These are phyloP conservation scores for Leccinum sublutescens DNA, from an alignment of 768 basidiomycete genomes.

Conservation along the genomic window DNA sequence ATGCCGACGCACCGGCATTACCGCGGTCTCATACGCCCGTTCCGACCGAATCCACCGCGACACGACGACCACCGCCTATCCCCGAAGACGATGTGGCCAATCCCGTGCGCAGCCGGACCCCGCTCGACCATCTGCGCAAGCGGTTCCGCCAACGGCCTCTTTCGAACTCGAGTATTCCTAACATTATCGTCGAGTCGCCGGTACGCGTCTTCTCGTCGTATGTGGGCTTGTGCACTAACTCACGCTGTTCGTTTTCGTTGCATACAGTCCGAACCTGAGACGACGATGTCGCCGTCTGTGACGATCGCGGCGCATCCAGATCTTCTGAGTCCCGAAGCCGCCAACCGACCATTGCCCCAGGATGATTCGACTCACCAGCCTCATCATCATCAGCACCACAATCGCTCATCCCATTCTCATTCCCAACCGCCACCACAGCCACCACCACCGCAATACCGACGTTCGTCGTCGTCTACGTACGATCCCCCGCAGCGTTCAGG, in stretches of 20 bases:
- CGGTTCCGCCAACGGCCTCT: constrained; percentile 30
- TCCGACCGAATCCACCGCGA: constrained; percentile 7
- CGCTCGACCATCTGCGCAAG: constrained; percentile 25
- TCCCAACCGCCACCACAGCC: background rate
- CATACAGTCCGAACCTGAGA: constrained; percentile 40
- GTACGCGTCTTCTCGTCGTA: constrained; percentile 28
- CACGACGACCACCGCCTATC: background rate
- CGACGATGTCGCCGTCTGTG: constrained; percentile 31
- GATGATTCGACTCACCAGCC: constrained; percentile 10
- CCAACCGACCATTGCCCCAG: constrained; percentile 28
- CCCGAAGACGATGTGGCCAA: constrained; percentile 7
- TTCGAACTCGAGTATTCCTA: constrained; percentile 38
- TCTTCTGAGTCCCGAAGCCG: constrained; percentile 44
- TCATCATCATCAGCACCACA: background rate
- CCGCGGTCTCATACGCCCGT: constrained; percentile 17
- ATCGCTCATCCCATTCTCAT: background rate
- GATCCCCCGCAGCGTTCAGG: constrained; percentile 8
- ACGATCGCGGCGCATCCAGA: constrained; percentile 36
- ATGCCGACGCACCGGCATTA: constrained; percentile 8
- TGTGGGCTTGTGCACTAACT: background rate
- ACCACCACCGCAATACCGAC: background rate
- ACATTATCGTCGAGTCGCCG: constrained; percentile 47
- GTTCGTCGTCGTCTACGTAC: background rate
- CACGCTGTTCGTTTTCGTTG: background rate
- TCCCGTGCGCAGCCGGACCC: constrained; percentile 16